phyloP scores from a whole-genome alignment of 2,329 filamentous ascomycete species.

The Ophiostoma himal-ulmi region DNA sequence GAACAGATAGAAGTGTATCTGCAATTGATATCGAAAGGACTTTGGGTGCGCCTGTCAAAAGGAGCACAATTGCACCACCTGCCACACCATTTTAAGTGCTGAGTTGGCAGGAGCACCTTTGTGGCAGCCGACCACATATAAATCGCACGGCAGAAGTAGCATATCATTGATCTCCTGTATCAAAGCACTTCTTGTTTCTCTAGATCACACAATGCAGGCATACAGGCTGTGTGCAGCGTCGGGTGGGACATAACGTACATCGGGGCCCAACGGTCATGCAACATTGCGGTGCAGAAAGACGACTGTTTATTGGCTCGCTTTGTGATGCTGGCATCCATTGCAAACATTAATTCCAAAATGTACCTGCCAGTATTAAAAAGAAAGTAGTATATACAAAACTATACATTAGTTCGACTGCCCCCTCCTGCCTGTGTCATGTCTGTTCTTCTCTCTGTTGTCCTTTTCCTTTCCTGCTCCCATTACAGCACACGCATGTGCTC shows the following conservation, averaged over 20 bases:
- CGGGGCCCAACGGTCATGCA: slow-evolving; percentile 8
- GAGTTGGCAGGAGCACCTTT: background rate
- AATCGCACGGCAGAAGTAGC: background rate
- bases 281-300: background rate
- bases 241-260: background rate
- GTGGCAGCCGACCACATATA: background rate
- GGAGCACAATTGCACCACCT: background rate
- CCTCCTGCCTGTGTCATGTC: background rate
- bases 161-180: background rate
- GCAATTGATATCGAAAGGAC: background rate
- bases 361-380: background rate
- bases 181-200: background rate
- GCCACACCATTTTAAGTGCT: background rate
- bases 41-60: background rate
- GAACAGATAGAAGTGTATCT: background rate
- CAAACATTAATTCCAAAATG: background rate
- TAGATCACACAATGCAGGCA: background rate
- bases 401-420: background rate
- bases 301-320: background rate
- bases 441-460: background rate
- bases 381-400: background rate
- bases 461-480: background rate
- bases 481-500: slow-evolving; percentile 3
- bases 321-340: background rate
- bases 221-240: background rate